Evolutionary conservation across 768 basidiomycete genomes (phyloP), one percentile per base, ranked within the genome.

Genomic region (Lanmaoa rubissima): DNA sequence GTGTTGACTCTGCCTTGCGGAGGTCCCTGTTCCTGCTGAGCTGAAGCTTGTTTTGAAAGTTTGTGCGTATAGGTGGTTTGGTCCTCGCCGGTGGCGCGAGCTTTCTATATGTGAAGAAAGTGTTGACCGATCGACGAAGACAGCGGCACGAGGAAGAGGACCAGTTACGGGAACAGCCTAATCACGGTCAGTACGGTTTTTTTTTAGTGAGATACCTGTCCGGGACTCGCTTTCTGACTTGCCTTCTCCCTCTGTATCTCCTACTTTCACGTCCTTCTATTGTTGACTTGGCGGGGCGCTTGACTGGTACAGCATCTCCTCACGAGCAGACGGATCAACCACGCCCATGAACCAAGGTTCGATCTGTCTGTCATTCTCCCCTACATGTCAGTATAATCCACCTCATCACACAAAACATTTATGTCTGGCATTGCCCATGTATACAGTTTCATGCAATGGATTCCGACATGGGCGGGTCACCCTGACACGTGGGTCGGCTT

Each of bases 31-130:
- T 31, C 26, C 17, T 38, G 7, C 38, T 11, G 42, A 41, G 17
- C 53, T 53, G 34, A 53, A 11, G 3, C 36, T 41, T 16, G 21
- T 42, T 8, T 51, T 21, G 6, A 41, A 55, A 72, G 70, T 34
- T 64, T 24, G 45, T 60, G n/a, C 65, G 66, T 16, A 57, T 70
- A 58, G 70, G 63, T n/a, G 60, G 57, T n/a, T 48, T 72, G 48
- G 65, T 69, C 49, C 56, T 72, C 31, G 61, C 60, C 4, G 70
- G 64, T 11, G 70, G 70, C 16, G 68, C 59, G 0, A 63, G 70
- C 43, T 72, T 72, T 55, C 47, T 72, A 39, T 71, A 67, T 26
- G 70, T 69, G 52, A 72, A 72, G 51, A 70, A 55, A 16, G 52
- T 71, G 26, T 54, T 72, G 60, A 59, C 43, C 7, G 58, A 65